These are phyloP conservation scores for Pseudocercospora macadamiae DNA, from an alignment of 2,329 filamentous ascomycete species.

Conservation along the genomic window DNA sequence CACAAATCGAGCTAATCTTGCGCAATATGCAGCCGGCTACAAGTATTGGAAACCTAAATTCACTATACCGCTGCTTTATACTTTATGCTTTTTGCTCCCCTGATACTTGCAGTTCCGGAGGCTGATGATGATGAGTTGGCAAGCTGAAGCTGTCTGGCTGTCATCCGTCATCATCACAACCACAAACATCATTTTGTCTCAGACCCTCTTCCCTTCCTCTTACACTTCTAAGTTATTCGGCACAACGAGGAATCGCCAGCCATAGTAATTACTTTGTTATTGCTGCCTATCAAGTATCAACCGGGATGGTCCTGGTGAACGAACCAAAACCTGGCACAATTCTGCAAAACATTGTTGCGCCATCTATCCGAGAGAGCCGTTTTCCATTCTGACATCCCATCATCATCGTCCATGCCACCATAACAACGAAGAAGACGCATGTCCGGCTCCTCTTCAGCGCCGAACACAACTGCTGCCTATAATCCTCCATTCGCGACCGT, in stretches of 20 bases:
- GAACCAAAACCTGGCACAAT: too few relatives aligned
- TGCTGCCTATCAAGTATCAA: not conserved
- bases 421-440: slow-evolving; percentile 2
- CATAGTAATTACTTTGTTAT: too few relatives aligned
- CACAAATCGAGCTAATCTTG: not conserved
- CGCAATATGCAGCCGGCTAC: not conserved
- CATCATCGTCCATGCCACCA: not conserved
- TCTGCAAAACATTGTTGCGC: not conserved
- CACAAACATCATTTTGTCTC: too few relatives aligned
- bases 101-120: not conserved
- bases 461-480: slow-evolving; percentile 7
- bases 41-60: too few relatives aligned
- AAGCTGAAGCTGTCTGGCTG: too few relatives aligned
- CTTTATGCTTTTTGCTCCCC: not conserved
- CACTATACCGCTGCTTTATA: not conserved
- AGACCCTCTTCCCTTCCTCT: too few relatives aligned
- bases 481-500: slow-evolving; percentile 14
- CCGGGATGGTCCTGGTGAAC: not conserved
- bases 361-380: not conserved
- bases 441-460: not conserved
- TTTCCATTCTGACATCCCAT: not conserved
- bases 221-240: too few relatives aligned
- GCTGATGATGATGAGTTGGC: not conserved
- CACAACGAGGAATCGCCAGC: too few relatives aligned
- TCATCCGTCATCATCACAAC: not conserved